Evolutionary conservation across 2,329 filamentous ascomycete genomes (phyloP), one percentile per base, ranked within the genome.

Genomic region (Monosporascus sp.): DNA sequence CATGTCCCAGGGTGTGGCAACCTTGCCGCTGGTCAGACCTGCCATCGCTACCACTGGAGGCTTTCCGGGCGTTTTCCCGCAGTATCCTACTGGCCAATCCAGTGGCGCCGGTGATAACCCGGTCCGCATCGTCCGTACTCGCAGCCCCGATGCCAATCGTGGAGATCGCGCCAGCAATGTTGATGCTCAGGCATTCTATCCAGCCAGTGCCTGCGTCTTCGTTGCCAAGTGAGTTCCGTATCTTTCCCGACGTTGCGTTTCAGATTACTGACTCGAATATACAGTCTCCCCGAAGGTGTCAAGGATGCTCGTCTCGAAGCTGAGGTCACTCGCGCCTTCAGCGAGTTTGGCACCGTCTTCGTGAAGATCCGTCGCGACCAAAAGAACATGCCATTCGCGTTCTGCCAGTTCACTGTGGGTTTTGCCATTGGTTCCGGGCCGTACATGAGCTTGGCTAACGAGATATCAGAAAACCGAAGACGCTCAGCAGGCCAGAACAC

Each of bases 321-420:
- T 7, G 78, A 76, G 40, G 74, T 87, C 3, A 80, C 75, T 3
- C 68, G 73, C 7, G 67, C 72, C 19, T 86, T 87, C 64, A 70
- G 72, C 19, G 63, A 71, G 17, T 86, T 73, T 59, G 84, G 84
- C 6, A 73, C 71, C 0, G 79, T 83, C 24, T 86, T 76, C 56
- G 78, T 85, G 57, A 86, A 87, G 71, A 83, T 87, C 54, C 79
- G 81, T 38, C 79, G 84, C 19, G 83, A 86, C 59, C 56, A 54
- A 11, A 68, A 68, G 16, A 73, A 79, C 40, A 85, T 86, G 79
- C 84, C 84, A 0, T 85, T 82, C 62, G 83, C 82, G 0, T 87
- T 87, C 59, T 78, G 77, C 22, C 84, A 87, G 60, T 87, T 75
- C 61, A 84, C 79, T 2, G 83, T 84, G 63, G 72, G 78, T 69